These are phyloP conservation scores for Cyberlindnera suaveolens DNA, from an alignment of 805 yeast species.

Conservation along the genomic window DNA sequence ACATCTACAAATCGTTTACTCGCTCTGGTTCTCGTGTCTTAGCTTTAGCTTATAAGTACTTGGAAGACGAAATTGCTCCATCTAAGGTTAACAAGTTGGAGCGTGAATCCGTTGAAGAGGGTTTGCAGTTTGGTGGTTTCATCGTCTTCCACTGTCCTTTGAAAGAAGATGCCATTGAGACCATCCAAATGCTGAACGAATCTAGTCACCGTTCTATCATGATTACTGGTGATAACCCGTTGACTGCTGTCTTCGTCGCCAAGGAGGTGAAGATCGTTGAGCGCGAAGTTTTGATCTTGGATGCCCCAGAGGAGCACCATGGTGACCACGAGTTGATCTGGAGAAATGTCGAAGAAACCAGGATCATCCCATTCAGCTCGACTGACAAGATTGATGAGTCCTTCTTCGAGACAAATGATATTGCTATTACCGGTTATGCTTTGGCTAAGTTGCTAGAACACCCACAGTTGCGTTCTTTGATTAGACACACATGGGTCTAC, in stretches of 20 bases:
- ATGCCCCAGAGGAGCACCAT: constrained; percentile 70
- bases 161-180: constrained; percentile 86
- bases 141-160: constrained; percentile 96
- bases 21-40: constrained; percentile 95
- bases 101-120: constrained; percentile 73
- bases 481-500: constrained; percentile 92
- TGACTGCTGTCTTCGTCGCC: constrained; percentile 97
- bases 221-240: constrained; percentile 99
- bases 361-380: constrained; percentile 60
- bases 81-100: constrained; percentile 50
- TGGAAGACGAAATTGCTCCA: constrained; percentile 45
- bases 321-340: constrained; percentile 60
- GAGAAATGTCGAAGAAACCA: constrained; percentile 79
- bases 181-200: constrained; percentile 87
- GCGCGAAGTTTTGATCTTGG: constrained; percentile 79
- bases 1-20: constrained; percentile 80
- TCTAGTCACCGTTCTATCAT: constrained; percentile 93
- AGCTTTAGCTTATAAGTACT: constrained; percentile 82
- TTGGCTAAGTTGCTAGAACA: constrained; percentile 60
- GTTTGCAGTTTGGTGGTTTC: constrained; percentile 81
- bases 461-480: constrained; percentile 60
- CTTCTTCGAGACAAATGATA: constrained; percentile 63
- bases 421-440: constrained; percentile 93
- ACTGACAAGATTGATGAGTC: constrained; percentile 46
- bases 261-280: constrained; percentile 85